Evolutionary conservation across 2,329 filamentous ascomycete genomes (phyloP).

Genomic region (Juglanconis sp.): DNA sequence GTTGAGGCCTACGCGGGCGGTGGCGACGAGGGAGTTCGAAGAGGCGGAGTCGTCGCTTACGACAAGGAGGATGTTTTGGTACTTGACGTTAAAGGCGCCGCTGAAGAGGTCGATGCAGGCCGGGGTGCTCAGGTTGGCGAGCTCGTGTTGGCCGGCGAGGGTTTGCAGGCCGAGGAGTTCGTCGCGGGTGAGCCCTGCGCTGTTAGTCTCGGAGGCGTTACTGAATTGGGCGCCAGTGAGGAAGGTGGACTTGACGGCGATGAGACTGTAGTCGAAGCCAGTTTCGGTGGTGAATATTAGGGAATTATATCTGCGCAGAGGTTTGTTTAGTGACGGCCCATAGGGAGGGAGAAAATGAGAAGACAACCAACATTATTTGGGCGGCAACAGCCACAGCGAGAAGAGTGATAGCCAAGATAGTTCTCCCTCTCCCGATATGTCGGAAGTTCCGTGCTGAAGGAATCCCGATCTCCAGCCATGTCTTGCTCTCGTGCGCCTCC

Average conservation of each 20-base stretch:
- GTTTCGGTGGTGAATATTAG: constrained; percentile 42
- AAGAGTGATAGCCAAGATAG: constrained; percentile 35
- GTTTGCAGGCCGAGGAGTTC: constrained; percentile 36
- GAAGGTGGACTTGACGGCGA: constrained; percentile 35
- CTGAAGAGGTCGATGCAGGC: constrained; percentile 32
- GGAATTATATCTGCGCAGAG: constrained; percentile 46
- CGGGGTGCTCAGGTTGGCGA: constrained; percentile 29
- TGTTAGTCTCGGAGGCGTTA: constrained; percentile 32
- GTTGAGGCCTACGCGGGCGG: constrained; percentile 15
- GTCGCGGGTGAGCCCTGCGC: constrained; percentile 30
- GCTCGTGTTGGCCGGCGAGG: constrained; percentile 26
- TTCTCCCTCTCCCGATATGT: constrained; percentile 39
- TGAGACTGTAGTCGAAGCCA: constrained; percentile 29
- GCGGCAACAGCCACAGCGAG: constrained; percentile 40
- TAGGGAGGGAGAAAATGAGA: not conserved
- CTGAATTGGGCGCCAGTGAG: constrained; percentile 35
- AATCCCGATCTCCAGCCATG: constrained; percentile 53
- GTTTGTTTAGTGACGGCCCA: not conserved
- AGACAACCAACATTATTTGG: constrained; percentile 46
- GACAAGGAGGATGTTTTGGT: constrained; percentile 33
- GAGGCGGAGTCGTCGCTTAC: constrained; percentile 27
- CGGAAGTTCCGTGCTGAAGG: constrained; percentile 49
- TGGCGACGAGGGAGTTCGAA: constrained; percentile 33
- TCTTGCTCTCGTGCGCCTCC: constrained; percentile 40
- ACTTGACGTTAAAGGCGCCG: constrained; percentile 30